Evolutionary conservation across 208 protist species (phyloP).

Genomic region (Angomonas deanei): DNA sequence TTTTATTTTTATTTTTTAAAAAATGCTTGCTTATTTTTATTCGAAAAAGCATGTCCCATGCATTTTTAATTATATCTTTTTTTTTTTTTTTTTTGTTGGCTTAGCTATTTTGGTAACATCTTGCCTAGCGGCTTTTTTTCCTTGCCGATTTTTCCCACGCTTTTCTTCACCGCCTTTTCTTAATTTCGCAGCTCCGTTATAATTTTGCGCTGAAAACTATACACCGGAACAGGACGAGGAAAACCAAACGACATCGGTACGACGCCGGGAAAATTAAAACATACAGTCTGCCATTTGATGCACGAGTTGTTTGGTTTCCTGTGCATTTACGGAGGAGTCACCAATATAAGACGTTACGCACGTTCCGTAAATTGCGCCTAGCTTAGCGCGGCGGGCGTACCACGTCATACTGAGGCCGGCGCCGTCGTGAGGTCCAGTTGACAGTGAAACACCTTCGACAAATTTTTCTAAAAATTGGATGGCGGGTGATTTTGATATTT

Average conservation of each 20-base stretch:
- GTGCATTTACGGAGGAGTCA: slow-evolving; percentile 30
- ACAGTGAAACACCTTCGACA: slow-evolving; percentile 58
- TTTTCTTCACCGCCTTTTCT: too few species aligned
- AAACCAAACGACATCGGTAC: too few species aligned
- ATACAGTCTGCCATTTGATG: slow-evolving; percentile 16
- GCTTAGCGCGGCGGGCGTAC: slow-evolving; percentile 41
- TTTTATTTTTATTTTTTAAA: slow-evolving; percentile 9
- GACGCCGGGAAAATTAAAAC: slow-evolving; percentile 15
- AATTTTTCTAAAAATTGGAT: slow-evolving; percentile 40
- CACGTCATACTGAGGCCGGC: slow-evolving; percentile 33
- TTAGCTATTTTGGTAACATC: not conserved
- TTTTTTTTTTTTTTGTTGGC: slow-evolving; percentile 11
- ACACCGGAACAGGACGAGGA: too few species aligned
- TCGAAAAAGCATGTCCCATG: too few species aligned
- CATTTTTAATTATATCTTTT: not conserved
- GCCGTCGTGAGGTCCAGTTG: slow-evolving; percentile 44
- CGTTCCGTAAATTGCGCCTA: slow-evolving; percentile 42
- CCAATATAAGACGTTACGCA: slow-evolving; percentile 63
- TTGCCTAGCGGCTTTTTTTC: too few species aligned
- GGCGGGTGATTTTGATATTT: slow-evolving; percentile 3
- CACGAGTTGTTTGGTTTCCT: slow-evolving; percentile 41
- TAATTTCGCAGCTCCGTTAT: too few species aligned
- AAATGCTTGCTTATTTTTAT: not conserved
- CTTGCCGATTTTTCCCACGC: too few species aligned
- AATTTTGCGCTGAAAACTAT: not conserved